A percentile compares a stretch with the other conserved stretches of the same genome.
phyloP scores from a whole-genome alignment of 352 stramenopile genomes.

The Globisporangium cederbergense region DNA sequence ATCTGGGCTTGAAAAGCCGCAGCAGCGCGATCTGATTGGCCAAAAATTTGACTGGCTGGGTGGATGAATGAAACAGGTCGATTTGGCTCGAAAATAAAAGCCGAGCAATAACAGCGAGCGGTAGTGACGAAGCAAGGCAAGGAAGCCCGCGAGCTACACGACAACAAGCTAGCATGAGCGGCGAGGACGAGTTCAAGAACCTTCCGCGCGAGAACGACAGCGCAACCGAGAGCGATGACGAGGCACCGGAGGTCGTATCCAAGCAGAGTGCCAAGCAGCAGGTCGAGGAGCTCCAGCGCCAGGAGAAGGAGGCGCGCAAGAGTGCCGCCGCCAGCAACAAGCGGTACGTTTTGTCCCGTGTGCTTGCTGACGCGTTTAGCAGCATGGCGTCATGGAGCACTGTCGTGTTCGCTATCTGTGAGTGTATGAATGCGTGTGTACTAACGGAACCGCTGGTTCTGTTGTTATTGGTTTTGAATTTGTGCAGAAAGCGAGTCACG shows the following conservation, averaged over 20 bases:
- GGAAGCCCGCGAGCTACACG: background rate
- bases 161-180: conserved; percentile 2
- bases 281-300: conserved; percentile 39
- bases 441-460: background rate
- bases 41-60: conserved; percentile 19
- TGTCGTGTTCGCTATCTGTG: background rate
- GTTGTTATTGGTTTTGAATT: background rate
- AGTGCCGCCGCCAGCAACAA: conserved; percentile 37
- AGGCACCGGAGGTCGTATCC: conserved; percentile 73
- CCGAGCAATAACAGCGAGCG: background rate
- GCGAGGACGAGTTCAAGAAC: conserved; percentile 23
- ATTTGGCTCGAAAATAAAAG: background rate
- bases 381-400: background rate
- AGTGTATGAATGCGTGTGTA: background rate
- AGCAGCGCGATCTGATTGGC: conserved; percentile 4
- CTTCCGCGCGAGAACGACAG: conserved; percentile 22
- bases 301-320: conserved; percentile 46
- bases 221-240: conserved; percentile 46
- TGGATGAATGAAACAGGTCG: conserved; percentile 2
- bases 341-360: conserved; percentile 25
- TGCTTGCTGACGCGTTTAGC: background rate
- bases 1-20: background rate
- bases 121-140: background rate
- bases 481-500: conserved; percentile 36
- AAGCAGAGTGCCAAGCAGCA: conserved; percentile 65